phyloP scores from a whole-genome alignment of 352 stramenopile species.

The Phytophthora uliginosa region DNA sequence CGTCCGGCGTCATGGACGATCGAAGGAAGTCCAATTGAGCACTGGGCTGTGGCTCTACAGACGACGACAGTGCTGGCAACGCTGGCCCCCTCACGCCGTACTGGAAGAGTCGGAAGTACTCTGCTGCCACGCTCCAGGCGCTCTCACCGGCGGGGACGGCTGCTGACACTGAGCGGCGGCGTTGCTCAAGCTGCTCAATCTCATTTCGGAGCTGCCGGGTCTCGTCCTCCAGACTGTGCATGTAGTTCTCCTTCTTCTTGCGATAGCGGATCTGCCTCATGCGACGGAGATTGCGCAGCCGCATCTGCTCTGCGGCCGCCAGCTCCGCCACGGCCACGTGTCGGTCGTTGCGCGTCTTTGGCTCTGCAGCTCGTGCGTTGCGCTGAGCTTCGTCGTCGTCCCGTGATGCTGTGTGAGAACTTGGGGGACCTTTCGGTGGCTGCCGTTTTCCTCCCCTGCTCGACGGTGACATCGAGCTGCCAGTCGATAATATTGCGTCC shows the following conservation, averaged over 20 bases:
- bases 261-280: slow-evolving; percentile 4
- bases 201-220: neutral
- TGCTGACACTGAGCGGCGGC: neutral
- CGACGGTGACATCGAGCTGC: neutral
- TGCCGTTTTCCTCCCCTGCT: neutral
- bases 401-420: neutral
- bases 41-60: neutral
- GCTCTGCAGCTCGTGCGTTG: neutral
- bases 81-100: neutral
- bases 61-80: neutral
- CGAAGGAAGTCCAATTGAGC: slow-evolving; percentile 18
- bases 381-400: neutral
- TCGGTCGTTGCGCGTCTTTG: neutral
- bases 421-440: neutral
- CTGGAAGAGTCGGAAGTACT: slow-evolving; percentile 4
- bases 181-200: slow-evolving; percentile 3
- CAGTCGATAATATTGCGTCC: neutral
- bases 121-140: neutral
- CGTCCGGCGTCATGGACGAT: slow-evolving; percentile 7
- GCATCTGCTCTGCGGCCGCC: neutral
- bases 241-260: slow-evolving; percentile 10
- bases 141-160: neutral
- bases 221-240: neutral
- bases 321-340: neutral
- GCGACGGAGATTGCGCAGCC: neutral